These are phyloP conservation scores for Diaporthe sp. DNA, from an alignment of 2,329 filamentous ascomycete genomes.

Conservation along the genomic window DNA sequence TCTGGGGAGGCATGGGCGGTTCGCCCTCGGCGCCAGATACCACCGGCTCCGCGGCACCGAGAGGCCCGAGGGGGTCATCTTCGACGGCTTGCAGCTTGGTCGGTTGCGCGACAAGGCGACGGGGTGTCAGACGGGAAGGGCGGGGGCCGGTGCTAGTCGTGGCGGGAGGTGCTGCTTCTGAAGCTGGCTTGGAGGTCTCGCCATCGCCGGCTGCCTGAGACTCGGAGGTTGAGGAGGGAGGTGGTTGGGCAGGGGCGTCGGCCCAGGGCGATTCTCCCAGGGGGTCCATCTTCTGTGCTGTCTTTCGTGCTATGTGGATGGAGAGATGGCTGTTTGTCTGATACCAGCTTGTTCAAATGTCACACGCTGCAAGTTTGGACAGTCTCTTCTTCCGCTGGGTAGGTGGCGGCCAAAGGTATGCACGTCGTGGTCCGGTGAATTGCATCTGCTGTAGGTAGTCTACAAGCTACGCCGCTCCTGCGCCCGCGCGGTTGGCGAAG, in stretches of 20 bases:
- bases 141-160: constrained; percentile 51
- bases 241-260: constrained; percentile 55
- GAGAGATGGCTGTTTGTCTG: not conserved
- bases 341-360: not conserved
- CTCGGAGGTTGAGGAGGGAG: constrained; percentile 47
- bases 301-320: not conserved
- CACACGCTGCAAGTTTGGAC: not conserved
- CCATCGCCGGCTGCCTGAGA: constrained; percentile 47
- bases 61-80: constrained; percentile 81
- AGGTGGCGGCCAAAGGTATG: not conserved
- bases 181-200: constrained; percentile 47
- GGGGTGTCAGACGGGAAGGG: constrained; percentile 62
- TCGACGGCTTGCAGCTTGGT: constrained; percentile 84
- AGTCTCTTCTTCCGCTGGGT: not conserved
- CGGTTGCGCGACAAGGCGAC: constrained; percentile 79
- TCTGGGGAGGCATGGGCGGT: constrained; percentile 78
- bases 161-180: constrained; percentile 47
- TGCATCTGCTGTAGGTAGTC: constrained; percentile 6
- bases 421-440: not conserved
- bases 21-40: constrained; percentile 26
- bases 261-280: constrained; percentile 69
- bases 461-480: constrained; percentile 10
- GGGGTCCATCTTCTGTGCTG: constrained; percentile 55
- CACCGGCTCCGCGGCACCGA: constrained; percentile 69
- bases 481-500: constrained; percentile 19